A percentile compares a stretch with the other conserved stretches of the same genome.
phyloP scores from a whole-genome alignment of 768 basidiomycete genomes.

The Melanogaster broomeanus region DNA sequence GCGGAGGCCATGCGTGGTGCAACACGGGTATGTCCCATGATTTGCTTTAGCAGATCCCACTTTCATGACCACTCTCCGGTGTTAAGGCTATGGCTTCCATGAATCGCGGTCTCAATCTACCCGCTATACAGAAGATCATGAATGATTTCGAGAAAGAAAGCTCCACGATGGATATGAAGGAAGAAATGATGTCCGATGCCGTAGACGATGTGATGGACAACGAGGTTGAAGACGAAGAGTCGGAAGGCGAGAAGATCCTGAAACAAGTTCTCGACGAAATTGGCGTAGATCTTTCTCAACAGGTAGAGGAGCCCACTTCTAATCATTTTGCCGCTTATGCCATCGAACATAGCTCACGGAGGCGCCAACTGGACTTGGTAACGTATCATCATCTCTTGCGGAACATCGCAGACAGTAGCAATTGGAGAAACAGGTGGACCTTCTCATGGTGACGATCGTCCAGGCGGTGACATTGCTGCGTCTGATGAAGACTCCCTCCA shows the following conservation, averaged over 20 bases:
- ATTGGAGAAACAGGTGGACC: constrained; percentile 60
- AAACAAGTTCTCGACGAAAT: constrained; percentile 98
- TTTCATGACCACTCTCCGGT: constrained; percentile 2
- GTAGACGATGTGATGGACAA: constrained; percentile 98
- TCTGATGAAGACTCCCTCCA: constrained; percentile 93
- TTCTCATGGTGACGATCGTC: constrained; percentile 39
- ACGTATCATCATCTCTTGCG: constrained; percentile 57
- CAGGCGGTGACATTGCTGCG: constrained; percentile 40
- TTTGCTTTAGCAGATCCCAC: neutral
- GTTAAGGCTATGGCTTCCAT: constrained; percentile 94
- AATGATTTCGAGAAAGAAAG: constrained; percentile 98
- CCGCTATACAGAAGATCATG: constrained; percentile 94
- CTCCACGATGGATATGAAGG: constrained; percentile 99
- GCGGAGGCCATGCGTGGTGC: constrained; percentile 99
- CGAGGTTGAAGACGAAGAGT: constrained; percentile 91
- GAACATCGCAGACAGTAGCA: constrained; percentile 75
- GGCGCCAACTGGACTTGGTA: constrained; percentile 72
- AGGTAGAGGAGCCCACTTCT: constrained; percentile 43
- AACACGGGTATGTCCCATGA: constrained; percentile 70
- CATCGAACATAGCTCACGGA: constrained; percentile 66
- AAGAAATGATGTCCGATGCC: constrained; percentile 99
- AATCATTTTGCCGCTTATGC: constrained; percentile 11
- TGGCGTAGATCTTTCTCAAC: constrained; percentile 87
- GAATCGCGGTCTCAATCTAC: constrained; percentile 95
- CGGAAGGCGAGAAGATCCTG: constrained; percentile 93